These are phyloP conservation scores for Botrytis hyacinthi DNA, from an alignment of 2,329 filamentous ascomycete genomes.

Conservation along the genomic window DNA sequence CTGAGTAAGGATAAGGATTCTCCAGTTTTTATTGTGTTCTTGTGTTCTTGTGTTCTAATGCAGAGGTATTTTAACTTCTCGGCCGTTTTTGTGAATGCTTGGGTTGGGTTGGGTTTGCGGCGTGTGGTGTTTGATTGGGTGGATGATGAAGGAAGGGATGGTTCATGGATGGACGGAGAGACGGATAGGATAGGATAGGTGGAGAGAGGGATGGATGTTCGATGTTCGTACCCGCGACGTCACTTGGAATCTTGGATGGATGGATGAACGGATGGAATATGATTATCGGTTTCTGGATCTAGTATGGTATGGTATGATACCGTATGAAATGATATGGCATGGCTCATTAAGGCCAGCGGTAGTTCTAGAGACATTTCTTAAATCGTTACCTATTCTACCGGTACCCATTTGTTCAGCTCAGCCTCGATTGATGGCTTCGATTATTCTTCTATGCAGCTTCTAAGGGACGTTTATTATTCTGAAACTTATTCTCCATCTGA, in stretches of 20 bases:
- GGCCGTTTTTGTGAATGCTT: background rate
- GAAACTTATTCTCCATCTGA: background rate
- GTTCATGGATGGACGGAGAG: background rate
- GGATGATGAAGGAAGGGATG: background rate
- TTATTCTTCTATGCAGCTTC: background rate
- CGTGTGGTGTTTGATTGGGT: background rate
- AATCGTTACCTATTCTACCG: conserved; percentile 8
- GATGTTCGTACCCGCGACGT: background rate
- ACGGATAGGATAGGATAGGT: background rate
- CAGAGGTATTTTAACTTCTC: too few relatives aligned
- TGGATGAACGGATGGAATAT: background rate
- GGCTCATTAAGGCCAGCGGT: too few relatives aligned
- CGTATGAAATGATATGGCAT: too few relatives aligned
- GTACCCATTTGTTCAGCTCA: background rate
- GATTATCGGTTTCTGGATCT: background rate
- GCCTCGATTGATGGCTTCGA: conserved; percentile 9
- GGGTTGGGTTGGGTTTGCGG: background rate
- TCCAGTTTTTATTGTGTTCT: too few relatives aligned
- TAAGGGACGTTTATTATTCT: background rate
- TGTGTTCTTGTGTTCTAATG: too few relatives aligned
- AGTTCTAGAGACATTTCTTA: background rate
- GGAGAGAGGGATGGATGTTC: too few relatives aligned
- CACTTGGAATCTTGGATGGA: background rate
- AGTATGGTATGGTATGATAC: background rate
- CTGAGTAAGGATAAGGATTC: too few relatives aligned